Conservation (phyloP, 2,329 filamentous ascomycete species). For the Dactylellina leptospora region DNA sequence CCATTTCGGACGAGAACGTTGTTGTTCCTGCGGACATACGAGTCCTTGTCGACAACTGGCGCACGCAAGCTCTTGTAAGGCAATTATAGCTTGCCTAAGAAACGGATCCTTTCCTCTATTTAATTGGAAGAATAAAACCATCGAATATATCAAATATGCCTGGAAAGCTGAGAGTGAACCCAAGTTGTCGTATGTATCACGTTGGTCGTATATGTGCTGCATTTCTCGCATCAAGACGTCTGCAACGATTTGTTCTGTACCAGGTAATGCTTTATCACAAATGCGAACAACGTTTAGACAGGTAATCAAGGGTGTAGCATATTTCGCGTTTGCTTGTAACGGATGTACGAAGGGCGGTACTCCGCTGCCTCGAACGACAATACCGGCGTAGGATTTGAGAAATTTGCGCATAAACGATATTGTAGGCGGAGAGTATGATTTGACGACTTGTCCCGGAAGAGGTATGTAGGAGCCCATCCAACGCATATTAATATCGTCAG, state of each 20-base stretch:
- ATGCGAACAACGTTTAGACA: constrained; percentile 62
- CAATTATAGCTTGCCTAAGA: constrained; percentile 63
- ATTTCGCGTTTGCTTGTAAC: constrained; percentile 58
- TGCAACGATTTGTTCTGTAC: constrained; percentile 58
- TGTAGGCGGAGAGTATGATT: constrained; percentile 61
- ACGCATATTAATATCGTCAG: constrained; percentile 64
- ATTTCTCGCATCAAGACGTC: constrained; percentile 63
- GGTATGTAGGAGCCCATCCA: constrained; percentile 65
- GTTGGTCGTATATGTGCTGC: constrained; percentile 59
- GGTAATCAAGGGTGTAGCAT: constrained; percentile 59
- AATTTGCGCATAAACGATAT: constrained; percentile 61
- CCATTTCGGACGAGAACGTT: constrained; percentile 63
- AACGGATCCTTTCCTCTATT: constrained; percentile 57
- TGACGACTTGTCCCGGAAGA: constrained; percentile 61
- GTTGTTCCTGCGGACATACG: constrained; percentile 62
- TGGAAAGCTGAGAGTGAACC: constrained; percentile 64
- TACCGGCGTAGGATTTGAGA: constrained; percentile 63
- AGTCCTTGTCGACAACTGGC: constrained; percentile 61
- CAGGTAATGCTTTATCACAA: constrained; percentile 60
- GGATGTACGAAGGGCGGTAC: constrained; percentile 64
- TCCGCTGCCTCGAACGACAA: constrained; percentile 60
- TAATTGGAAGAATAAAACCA: constrained; percentile 64
- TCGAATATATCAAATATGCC: constrained; percentile 66
- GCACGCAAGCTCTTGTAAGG: constrained; percentile 65
- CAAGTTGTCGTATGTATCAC: constrained; percentile 57